Evolutionary conservation across 75 land plant genomes (phyloP).

Genomic region (Ceratopteris richardii): DNA sequence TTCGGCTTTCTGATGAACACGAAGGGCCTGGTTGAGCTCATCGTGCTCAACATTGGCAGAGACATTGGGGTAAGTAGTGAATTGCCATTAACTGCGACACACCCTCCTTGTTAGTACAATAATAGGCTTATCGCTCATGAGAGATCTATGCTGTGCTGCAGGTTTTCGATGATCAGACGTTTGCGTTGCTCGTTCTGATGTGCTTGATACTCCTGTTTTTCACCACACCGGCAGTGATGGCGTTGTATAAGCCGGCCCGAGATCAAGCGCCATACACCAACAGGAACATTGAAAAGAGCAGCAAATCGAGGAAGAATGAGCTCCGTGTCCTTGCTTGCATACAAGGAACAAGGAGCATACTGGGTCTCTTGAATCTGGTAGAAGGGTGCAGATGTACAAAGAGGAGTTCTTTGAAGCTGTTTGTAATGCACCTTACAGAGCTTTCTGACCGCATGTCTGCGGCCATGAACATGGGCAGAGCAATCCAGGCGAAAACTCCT

Average conservation of each 20-base stretch:
- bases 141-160: slow-evolving; percentile 7
- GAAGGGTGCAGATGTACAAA: slow-evolving; percentile 20
- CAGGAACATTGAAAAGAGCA: slow-evolving; percentile 13
- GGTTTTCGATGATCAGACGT: slow-evolving; percentile 11
- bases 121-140: too few relatives aligned
- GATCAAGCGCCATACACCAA: slow-evolving; percentile 6
- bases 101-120: too few relatives aligned
- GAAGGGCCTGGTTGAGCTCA: slow-evolving; percentile 49
- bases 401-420: slow-evolving; percentile 25
- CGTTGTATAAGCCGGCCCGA: slow-evolving; percentile 23
- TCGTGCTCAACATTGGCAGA: slow-evolving; percentile 29
- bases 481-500: not conserved
- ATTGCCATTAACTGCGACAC: slow-evolving; percentile 11
- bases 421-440: slow-evolving; percentile 55
- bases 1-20: slow-evolving; percentile 43
- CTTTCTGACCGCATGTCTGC: slow-evolving; percentile 32
- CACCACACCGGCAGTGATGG: slow-evolving; percentile 21
- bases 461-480: slow-evolving; percentile 4
- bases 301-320: slow-evolving; percentile 21
- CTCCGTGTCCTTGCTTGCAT: slow-evolving; percentile 49
- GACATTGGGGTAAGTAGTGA: not conserved
- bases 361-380: slow-evolving; percentile 39
- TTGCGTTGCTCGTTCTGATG: slow-evolving; percentile 16
- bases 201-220: slow-evolving; percentile 35
- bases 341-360: slow-evolving; percentile 37